These are phyloP conservation scores for Croton laevigatus DNA, from an alignment of 441 rosid species.

Conservation along the genomic window DNA sequence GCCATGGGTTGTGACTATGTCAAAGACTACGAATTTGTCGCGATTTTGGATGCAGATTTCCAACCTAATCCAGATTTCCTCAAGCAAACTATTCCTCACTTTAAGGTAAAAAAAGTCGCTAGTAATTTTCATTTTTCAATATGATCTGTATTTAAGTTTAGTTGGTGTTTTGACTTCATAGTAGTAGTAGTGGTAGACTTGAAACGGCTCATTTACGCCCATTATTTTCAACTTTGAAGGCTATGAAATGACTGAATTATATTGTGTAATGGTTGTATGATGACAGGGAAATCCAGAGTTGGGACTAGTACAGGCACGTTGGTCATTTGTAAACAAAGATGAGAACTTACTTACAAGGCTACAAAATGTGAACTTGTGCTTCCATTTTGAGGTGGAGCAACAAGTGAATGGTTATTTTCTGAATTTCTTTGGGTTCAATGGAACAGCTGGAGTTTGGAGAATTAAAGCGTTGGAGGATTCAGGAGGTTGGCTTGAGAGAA, in stretches of 20 bases:
- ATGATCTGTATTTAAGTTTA: too few relatives aligned
- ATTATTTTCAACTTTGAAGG: too few relatives aligned
- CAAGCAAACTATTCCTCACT: slow-evolving; percentile 52
- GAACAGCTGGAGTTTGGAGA: slow-evolving; percentile 97
- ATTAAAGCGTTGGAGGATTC: slow-evolving; percentile 86
- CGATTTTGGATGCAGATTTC: slow-evolving; percentile 54
- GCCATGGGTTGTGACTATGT: slow-evolving; percentile 43
- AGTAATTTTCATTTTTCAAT: not conserved
- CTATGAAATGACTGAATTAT: not conserved
- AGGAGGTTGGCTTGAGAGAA: slow-evolving; percentile 94
- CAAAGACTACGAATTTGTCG: slow-evolving; percentile 40
- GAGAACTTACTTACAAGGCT: slow-evolving; percentile 88
- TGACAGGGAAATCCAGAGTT: slow-evolving; percentile 80
- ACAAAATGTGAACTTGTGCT: slow-evolving; percentile 82
- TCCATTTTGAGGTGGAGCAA: slow-evolving; percentile 95
- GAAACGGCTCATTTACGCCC: too few relatives aligned
- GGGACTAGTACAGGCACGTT: slow-evolving; percentile 87
- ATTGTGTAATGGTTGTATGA: slow-evolving; percentile 7
- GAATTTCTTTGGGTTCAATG: slow-evolving; percentile 90
- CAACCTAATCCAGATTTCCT: slow-evolving; percentile 51
- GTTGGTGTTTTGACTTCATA: too few relatives aligned
- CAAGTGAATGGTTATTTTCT: slow-evolving; percentile 81
- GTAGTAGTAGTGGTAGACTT: too few relatives aligned
- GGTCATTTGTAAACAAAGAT: slow-evolving; percentile 91
- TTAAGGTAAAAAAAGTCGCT: slow-evolving; percentile 46